A percentile compares a stretch with the other conserved stretches of the same genome.
phyloP scores from a whole-genome alignment of 2,329 filamentous ascomycete species.

The Ampelomyces quisqualis region DNA sequence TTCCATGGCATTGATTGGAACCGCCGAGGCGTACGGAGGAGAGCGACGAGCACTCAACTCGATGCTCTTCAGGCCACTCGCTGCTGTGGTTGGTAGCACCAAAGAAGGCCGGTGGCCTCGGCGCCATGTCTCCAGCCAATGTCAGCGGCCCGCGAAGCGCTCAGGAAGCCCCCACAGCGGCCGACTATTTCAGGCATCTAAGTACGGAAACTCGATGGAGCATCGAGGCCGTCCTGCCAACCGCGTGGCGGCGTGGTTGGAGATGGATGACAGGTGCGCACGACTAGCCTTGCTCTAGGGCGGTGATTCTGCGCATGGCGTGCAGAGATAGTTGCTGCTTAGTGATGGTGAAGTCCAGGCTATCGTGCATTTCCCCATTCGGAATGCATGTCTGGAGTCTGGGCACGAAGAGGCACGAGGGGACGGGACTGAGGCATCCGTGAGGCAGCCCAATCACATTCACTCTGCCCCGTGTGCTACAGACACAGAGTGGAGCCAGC shows the following conservation, averaged over 20 bases:
- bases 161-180: constrained; percentile 23
- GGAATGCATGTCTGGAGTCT: constrained; percentile 2
- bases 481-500: constrained; percentile 20
- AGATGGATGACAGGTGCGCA: constrained; percentile 6
- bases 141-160: constrained; percentile 28
- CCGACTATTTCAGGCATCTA: no score
- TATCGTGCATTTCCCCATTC: constrained; percentile 16
- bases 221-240: no score
- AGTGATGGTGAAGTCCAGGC: constrained; percentile 11
- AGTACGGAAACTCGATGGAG: no score
- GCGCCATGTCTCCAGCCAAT: constrained; percentile 29
- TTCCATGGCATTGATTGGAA: constrained; percentile 25
- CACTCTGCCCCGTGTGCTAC: constrained; percentile 4
- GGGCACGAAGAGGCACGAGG: constrained; percentile 28
- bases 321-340: constrained; percentile 25
- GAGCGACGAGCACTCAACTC: constrained; percentile 21
- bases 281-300: constrained; percentile 28
- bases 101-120: constrained; percentile 19
- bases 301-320: constrained; percentile 23
- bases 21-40: constrained; percentile 36
- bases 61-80: constrained; percentile 25
- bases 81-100: constrained; percentile 39
- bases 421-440: constrained; percentile 40
- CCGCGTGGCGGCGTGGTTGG: no score
- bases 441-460: constrained; percentile 25